Percentiles rank a stretch among this genome's conserved stretches.
Evolutionary conservation across 2,329 filamentous ascomycete species (phyloP).

Genomic region (Lachnellula hyalina): DNA sequence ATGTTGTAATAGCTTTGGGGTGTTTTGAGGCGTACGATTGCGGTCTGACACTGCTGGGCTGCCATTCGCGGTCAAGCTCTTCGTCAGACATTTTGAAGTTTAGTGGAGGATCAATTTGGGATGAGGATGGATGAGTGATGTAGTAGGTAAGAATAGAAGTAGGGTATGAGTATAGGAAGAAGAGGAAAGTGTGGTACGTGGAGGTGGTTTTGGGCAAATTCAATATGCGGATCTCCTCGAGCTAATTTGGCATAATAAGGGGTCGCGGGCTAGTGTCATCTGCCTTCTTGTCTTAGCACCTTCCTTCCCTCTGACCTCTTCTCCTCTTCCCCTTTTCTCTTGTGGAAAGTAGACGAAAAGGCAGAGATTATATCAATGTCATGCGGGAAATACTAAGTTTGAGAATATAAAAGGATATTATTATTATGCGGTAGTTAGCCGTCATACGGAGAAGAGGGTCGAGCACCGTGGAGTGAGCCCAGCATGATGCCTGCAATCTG

Average conservation of each 20-base stretch:
- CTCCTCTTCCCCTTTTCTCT: too few relatives aligned
- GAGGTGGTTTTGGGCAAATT: neutral
- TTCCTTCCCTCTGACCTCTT: too few relatives aligned
- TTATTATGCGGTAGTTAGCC: conserved; percentile 5
- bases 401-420: too few relatives aligned
- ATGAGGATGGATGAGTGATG: neutral
- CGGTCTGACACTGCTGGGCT: conserved; percentile 64
- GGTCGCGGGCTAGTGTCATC: conserved; percentile 9
- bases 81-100: conserved; percentile 46
- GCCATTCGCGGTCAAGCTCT: conserved; percentile 72
- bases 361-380: too few relatives aligned
- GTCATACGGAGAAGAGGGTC: neutral
- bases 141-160: neutral
- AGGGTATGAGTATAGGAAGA: neutral
- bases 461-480: neutral
- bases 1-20: too few relatives aligned
- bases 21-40: conserved; percentile 64
- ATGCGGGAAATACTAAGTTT: too few relatives aligned
- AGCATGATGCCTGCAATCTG: conserved; percentile 16
- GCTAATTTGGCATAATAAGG: conserved; percentile 14
- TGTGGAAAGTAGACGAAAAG: too few relatives aligned
- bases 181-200: neutral
- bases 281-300: neutral
- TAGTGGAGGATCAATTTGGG: neutral
- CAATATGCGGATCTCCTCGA: conserved; percentile 8